Conservation (phyloP, 2,329 filamentous ascomycete species). For the Cordyceps javanica region DNA sequence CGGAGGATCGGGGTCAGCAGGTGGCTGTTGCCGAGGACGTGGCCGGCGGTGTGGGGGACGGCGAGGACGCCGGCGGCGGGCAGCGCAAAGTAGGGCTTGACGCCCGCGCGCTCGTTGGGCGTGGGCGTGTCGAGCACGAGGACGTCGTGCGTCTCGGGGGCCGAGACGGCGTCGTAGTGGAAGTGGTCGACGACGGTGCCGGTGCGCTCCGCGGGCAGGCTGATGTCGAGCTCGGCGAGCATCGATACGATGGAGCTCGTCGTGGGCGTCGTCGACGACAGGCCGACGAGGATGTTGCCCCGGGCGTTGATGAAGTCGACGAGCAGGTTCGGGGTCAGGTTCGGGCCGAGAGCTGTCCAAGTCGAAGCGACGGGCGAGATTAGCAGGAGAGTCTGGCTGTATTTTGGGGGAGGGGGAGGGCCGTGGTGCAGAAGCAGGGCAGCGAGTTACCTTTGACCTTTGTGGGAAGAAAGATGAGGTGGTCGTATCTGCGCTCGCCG, state of each 20-base stretch:
- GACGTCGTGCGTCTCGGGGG: slow-evolving; percentile 81
- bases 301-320: slow-evolving; percentile 87
- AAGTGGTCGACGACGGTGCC: slow-evolving; percentile 91
- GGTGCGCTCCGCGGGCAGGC: slow-evolving; percentile 78
- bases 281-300: slow-evolving; percentile 83
- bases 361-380: background rate
- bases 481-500: slow-evolving; percentile 85
- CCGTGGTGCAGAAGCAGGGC: background rate
- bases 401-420: background rate
- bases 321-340: slow-evolving; percentile 77
- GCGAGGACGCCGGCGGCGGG: slow-evolving; percentile 53
- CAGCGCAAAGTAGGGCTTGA: slow-evolving; percentile 68
- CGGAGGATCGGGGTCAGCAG: slow-evolving; percentile 76
- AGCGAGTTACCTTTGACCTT: slow-evolving; percentile 93
- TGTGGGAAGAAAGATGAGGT: slow-evolving; percentile 79
- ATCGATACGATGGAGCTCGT: slow-evolving; percentile 70
- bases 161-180: slow-evolving; percentile 74
- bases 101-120: slow-evolving; percentile 55
- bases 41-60: slow-evolving; percentile 75
- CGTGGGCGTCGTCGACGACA: slow-evolving; percentile 65
- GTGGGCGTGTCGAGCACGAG: slow-evolving; percentile 68
- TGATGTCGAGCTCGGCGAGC: slow-evolving; percentile 82
- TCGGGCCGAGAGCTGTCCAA: slow-evolving; percentile 74
- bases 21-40: slow-evolving; percentile 70
- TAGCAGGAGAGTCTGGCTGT: background rate